Percentiles rank a stretch among this genome's conserved stretches.
Evolutionary conservation across 2,329 filamentous ascomycete genomes (phyloP).

Genomic region (Colletotrichum tropicicola): DNA sequence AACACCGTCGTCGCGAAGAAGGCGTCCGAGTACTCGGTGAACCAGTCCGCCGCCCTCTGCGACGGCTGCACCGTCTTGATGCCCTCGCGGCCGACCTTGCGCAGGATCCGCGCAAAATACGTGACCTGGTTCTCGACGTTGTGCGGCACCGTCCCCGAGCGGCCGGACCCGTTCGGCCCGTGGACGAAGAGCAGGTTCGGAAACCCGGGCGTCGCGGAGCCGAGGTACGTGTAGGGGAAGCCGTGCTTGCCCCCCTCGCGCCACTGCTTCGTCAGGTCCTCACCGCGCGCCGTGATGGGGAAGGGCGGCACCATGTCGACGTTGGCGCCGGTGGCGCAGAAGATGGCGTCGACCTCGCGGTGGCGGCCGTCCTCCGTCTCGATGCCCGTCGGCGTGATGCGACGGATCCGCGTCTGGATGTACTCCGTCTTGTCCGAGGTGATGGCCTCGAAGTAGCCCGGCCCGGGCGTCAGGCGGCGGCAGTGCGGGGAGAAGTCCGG

Average conservation of each 20-base stretch:
- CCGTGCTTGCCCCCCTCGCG: constrained; percentile 61
- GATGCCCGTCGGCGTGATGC: constrained; percentile 68
- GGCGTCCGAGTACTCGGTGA: constrained; percentile 65
- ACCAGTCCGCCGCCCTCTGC: constrained; percentile 69
- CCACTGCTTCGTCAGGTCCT: constrained; percentile 66
- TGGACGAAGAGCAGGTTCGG: constrained; percentile 74
- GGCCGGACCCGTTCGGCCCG: constrained; percentile 67
- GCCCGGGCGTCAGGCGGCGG: constrained; percentile 71
- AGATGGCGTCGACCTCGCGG: constrained; percentile 69
- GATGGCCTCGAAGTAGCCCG: constrained; percentile 73
- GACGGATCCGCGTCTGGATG: constrained; percentile 63
- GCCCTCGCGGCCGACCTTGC: constrained; percentile 72
- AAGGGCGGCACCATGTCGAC: constrained; percentile 68
- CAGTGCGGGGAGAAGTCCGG: constrained; percentile 73
- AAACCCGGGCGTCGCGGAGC: constrained; percentile 69
- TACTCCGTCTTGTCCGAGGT: constrained; percentile 69
- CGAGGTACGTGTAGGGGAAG: constrained; percentile 75
- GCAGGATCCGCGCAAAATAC: constrained; percentile 72
- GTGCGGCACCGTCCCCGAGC: constrained; percentile 73
- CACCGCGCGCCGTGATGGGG: constrained; percentile 62
- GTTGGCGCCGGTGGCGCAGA: constrained; percentile 76
- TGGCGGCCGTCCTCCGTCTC: constrained; percentile 65
- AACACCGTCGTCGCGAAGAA: constrained; percentile 65
- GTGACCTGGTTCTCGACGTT: constrained; percentile 72
- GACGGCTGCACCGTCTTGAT: constrained; percentile 69